Conservation (phyloP, 148 eudicot genomes). For the Vaccinium macrocarpon region DNA sequence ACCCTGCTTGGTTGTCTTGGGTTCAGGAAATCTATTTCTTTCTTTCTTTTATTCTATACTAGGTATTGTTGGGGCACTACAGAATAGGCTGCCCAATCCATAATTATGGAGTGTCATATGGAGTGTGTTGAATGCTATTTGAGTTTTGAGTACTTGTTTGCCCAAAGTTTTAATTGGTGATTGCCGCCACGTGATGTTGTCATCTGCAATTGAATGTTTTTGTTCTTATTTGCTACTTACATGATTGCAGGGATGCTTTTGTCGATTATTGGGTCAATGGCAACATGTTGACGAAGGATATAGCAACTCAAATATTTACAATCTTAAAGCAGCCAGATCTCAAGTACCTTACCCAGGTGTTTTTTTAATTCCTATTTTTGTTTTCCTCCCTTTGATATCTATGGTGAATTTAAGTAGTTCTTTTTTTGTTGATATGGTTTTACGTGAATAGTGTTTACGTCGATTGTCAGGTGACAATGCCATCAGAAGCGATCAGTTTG, state of each 20-base stretch:
- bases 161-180: not conserved
- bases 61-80: constrained; percentile 7
- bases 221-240: constrained; percentile 10
- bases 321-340: constrained; percentile 77
- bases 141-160: not conserved
- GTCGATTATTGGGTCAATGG: constrained; percentile 90
- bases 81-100: not conserved
- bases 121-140: not conserved
- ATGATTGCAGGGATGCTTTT: constrained; percentile 75
- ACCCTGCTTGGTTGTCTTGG: not conserved
- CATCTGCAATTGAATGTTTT: not conserved
- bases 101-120: not conserved
- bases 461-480: not conserved
- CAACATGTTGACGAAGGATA: constrained; percentile 79
- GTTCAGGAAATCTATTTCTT: not conserved
- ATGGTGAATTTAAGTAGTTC: not conserved
- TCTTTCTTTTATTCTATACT: not conserved
- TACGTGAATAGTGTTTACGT: not conserved
- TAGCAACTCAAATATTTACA: constrained; percentile 67
- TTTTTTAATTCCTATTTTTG: not conserved
- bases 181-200: not conserved
- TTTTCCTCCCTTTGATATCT: constrained; percentile 7
- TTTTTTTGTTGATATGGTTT: not conserved
- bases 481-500: not conserved
- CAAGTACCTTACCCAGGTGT: constrained; percentile 68